Evolutionary conservation across 1,139 yeast genomes (phyloP).

Genomic region (Geotrichum histeridarum): DNA sequence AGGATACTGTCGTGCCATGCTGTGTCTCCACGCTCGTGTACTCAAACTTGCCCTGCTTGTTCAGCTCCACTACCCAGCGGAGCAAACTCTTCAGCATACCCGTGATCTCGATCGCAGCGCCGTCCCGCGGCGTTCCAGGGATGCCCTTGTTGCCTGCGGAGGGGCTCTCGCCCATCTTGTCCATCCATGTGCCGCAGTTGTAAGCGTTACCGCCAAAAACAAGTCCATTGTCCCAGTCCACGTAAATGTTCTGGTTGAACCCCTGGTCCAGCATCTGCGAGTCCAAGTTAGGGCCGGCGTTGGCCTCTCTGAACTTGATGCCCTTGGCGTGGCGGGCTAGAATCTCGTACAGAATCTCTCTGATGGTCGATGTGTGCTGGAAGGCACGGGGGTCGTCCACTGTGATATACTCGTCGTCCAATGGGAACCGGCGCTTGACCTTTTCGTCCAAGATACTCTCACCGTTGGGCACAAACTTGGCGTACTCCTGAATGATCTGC

Average conservation of each 20-base stretch:
- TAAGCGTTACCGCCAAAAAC: conserved; percentile 86
- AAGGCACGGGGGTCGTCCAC: conserved; percentile 72
- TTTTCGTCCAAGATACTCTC: conserved; percentile 58
- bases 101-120: conserved; percentile 90
- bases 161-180: conserved; percentile 94
- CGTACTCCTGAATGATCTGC: conserved; percentile 81
- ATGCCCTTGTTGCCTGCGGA: conserved; percentile 78
- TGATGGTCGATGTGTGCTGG: conserved; percentile 59
- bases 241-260: conserved; percentile 70
- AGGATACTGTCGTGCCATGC: conserved; percentile 50
- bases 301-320: conserved; percentile 84
- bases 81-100: conserved; percentile 81
- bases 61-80: conserved; percentile 66
- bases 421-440: conserved; percentile 80
- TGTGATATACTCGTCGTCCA: conserved; percentile 74
- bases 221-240: conserved; percentile 87
- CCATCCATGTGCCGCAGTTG: conserved; percentile 99
- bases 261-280: conserved; percentile 92
- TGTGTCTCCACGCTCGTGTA: conserved; percentile 43
- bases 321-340: conserved; percentile 83
- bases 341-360: conserved; percentile 77
- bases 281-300: conserved; percentile 85
- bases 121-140: conserved; percentile 97
- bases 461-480: conserved; percentile 64
- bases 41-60: conserved; percentile 51